Conservation (phyloP, 2,329 filamentous ascomycete genomes). For the Biscogniauxia marginata region DNA sequence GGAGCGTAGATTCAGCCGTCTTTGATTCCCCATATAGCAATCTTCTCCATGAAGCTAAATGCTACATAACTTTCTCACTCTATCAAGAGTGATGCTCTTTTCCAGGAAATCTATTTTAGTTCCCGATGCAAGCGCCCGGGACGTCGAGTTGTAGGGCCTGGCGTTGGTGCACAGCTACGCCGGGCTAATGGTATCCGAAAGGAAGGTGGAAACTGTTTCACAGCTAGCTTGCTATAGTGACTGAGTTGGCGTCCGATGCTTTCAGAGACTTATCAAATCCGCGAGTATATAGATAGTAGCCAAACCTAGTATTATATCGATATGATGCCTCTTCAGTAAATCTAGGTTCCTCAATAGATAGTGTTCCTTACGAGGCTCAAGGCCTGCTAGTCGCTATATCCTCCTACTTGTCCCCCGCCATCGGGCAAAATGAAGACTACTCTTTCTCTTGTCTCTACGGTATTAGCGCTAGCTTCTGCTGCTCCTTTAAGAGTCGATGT, state of each 20-base stretch:
- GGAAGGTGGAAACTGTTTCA: not conserved
- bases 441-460: not conserved
- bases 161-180: not conserved
- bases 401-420: no score
- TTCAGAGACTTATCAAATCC: not conserved
- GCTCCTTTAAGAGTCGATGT: not conserved
- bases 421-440: not conserved
- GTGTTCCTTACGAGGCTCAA: not conserved
- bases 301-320: not conserved
- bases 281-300: not conserved
- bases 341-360: not conserved
- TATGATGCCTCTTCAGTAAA: not conserved
- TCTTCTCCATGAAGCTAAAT: not conserved
- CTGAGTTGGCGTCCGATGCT: not conserved
- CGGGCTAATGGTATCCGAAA: not conserved
- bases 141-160: not conserved
- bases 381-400: no score
- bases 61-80: not conserved
- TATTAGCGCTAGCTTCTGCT: not conserved
- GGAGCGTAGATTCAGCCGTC: not conserved
- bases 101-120: not conserved
- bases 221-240: not conserved
- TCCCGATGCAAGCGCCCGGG: not conserved
- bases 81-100: not conserved
- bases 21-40: not conserved